Percentiles rank a stretch among this genome's conserved stretches.
Evolutionary conservation across 306 rosid species (phyloP).

Genomic region (Castanea mollissima): DNA sequence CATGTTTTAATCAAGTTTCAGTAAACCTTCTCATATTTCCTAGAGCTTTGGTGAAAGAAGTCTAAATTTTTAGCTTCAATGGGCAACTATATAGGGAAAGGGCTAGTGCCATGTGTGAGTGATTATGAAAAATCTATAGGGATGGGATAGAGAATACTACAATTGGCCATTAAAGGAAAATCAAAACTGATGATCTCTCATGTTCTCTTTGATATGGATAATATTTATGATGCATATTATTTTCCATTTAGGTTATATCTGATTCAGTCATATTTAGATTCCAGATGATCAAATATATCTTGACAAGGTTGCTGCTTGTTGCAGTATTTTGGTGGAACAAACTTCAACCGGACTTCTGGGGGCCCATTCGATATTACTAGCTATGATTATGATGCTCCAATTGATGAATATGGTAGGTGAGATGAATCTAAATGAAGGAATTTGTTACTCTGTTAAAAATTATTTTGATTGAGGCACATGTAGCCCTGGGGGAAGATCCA

Average conservation of each 20-base stretch:
- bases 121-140: background rate
- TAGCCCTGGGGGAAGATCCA: too few relatives aligned
- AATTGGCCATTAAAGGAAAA: background rate
- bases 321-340: conserved; percentile 97
- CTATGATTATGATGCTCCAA: conserved; percentile 98
- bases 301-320: conserved; percentile 38
- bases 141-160: background rate
- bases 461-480: background rate
- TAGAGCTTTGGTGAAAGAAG: background rate
- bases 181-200: background rate
- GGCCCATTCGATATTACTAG: conserved; percentile 95
- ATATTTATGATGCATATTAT: background rate
- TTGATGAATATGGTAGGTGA: conserved; percentile 87
- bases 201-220: conserved; percentile 1
- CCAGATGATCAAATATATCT: conserved; percentile 19
- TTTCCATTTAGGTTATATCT: conserved; percentile 12
- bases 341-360: conserved; percentile 95
- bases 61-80: background rate
- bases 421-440: conserved; percentile 10
- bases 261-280: conserved; percentile 14
- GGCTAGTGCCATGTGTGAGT: background rate
- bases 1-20: background rate
- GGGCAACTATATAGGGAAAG: background rate
- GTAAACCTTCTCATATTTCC: background rate
- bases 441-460: conserved; percentile 14